These are phyloP conservation scores for Venturia aucupariae DNA, from an alignment of 2,329 filamentous ascomycete species.

Conservation along the genomic window DNA sequence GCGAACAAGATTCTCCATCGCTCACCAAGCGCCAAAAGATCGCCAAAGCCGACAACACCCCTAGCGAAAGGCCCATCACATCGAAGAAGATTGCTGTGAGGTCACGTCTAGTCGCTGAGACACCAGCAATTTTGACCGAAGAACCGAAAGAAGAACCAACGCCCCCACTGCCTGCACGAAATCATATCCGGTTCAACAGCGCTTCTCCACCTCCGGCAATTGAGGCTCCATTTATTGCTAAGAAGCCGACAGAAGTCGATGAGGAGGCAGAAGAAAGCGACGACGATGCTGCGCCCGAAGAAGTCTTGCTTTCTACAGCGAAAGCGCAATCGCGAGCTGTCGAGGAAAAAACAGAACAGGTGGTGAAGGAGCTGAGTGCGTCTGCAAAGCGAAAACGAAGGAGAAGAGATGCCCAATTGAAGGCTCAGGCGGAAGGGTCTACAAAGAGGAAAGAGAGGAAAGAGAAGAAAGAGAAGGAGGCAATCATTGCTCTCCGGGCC, in stretches of 20 bases:
- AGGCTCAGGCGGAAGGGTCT: conserved; percentile 11
- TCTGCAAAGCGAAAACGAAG: conserved; percentile 4
- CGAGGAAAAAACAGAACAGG: neutral
- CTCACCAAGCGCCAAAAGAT: conserved; percentile 8
- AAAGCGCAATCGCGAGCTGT: conserved; percentile 2
- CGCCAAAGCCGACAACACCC: neutral
- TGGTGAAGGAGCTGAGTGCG: neutral
- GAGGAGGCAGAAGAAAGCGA: conserved; percentile 11
- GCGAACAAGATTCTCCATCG: conserved; percentile 3
- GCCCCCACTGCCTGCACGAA: neutral
- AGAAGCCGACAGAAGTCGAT: neutral
- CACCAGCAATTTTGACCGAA: neutral
- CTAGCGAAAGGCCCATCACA: neutral
- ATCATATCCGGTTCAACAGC: conserved; percentile 11
- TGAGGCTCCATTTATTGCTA: neutral
- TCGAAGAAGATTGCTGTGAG: neutral
- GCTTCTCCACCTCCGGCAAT: conserved; percentile 10
- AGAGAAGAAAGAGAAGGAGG: conserved; percentile 5
- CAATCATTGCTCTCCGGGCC: neutral
- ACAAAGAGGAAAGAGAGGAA: conserved; percentile 2
- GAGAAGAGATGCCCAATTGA: conserved; percentile 9
- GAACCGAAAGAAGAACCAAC: neutral
- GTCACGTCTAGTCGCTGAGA: neutral
- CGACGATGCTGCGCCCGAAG: conserved; percentile 12
- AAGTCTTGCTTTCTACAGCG: conserved; percentile 10